phyloP scores from a whole-genome alignment of 2,329 filamentous ascomycete genomes.

The Penicillium concentricum region DNA sequence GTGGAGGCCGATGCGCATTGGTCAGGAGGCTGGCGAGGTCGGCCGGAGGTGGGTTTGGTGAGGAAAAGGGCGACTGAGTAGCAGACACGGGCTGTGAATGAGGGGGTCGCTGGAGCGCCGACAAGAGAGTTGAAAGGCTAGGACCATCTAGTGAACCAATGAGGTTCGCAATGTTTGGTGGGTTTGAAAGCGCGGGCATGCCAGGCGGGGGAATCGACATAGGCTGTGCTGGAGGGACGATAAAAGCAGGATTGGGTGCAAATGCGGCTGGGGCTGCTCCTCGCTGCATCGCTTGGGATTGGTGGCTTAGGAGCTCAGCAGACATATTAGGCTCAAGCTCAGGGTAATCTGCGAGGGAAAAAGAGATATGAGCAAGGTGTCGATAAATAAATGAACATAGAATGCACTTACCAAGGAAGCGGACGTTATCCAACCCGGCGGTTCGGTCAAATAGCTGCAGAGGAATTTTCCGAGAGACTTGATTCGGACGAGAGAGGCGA shows the following conservation, averaged over 20 bases:
- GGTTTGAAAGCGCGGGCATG: slow-evolving; percentile 36
- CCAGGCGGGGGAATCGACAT: slow-evolving; percentile 33
- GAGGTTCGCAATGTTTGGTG: slow-evolving; percentile 60
- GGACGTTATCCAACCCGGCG: slow-evolving; percentile 69
- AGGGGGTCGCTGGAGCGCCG: slow-evolving; percentile 54
- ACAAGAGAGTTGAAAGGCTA: slow-evolving; percentile 68
- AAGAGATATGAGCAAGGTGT: slow-evolving; percentile 17
- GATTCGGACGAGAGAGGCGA: slow-evolving; percentile 68
- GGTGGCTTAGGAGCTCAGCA: slow-evolving; percentile 70
- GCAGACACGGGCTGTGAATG: slow-evolving; percentile 34
- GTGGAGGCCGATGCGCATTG: slow-evolving; percentile 39
- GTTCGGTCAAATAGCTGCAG: slow-evolving; percentile 84
- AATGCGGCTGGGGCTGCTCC: slow-evolving; percentile 37
- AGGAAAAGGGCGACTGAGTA: slow-evolving; percentile 36
- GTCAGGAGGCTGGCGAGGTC: slow-evolving; percentile 45
- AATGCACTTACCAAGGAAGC: slow-evolving; percentile 63
- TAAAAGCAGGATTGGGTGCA: slow-evolving; percentile 38
- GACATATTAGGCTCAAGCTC: slow-evolving; percentile 76
- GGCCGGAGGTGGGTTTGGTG: slow-evolving; percentile 34
- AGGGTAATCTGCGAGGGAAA: slow-evolving; percentile 64
- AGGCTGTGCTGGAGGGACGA: slow-evolving; percentile 35
- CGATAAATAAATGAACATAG: background rate
- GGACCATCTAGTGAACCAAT: slow-evolving; percentile 68
- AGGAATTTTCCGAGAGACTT: slow-evolving; percentile 70
- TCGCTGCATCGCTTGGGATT: slow-evolving; percentile 48